Evolutionary conservation across 208 protist species (phyloP).

Genomic region (Wallacemonas rigidus): DNA sequence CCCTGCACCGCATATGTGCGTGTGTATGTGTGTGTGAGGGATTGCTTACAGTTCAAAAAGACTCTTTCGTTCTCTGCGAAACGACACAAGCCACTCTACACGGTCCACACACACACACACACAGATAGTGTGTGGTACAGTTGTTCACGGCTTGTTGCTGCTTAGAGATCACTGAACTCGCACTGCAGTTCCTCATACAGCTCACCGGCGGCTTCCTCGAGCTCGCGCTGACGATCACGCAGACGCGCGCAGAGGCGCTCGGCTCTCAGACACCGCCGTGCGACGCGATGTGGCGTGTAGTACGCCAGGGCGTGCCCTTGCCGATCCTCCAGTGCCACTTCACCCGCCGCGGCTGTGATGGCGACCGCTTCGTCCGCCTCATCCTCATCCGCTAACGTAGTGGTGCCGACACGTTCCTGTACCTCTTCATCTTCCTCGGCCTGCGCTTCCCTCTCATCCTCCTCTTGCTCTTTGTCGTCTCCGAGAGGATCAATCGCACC

Average conservation of each 20-base stretch:
- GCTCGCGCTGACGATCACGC: conserved; percentile 20
- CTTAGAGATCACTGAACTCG: conserved; percentile 39
- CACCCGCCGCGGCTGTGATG: not conserved
- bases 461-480: conserved; percentile 22
- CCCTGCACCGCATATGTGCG: too few species aligned
- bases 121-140: not conserved
- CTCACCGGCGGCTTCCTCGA: conserved; percentile 32
- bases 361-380: conserved; percentile 10
- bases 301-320: not conserved
- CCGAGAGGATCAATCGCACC: conserved; percentile 29
- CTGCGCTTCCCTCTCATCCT: conserved; percentile 2
- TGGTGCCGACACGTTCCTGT: not conserved
- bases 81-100: not conserved
- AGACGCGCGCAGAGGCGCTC: conserved; percentile 22
- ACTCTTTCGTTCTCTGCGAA: too few species aligned
- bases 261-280: conserved; percentile 31
- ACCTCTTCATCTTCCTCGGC: conserved; percentile 2
- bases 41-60: too few species aligned
- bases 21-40: too few species aligned
- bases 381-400: conserved; percentile 8
- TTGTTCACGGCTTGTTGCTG: too few species aligned
- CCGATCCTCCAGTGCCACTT: conserved; percentile 5
- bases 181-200: conserved; percentile 55
- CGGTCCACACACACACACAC: not conserved
- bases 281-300: conserved; percentile 29